A percentile compares a stretch with the other conserved stretches of the same genome.
Evolutionary conservation across 306 rosid genomes (phyloP).

Genomic region (Echinosophora koreensis): DNA sequence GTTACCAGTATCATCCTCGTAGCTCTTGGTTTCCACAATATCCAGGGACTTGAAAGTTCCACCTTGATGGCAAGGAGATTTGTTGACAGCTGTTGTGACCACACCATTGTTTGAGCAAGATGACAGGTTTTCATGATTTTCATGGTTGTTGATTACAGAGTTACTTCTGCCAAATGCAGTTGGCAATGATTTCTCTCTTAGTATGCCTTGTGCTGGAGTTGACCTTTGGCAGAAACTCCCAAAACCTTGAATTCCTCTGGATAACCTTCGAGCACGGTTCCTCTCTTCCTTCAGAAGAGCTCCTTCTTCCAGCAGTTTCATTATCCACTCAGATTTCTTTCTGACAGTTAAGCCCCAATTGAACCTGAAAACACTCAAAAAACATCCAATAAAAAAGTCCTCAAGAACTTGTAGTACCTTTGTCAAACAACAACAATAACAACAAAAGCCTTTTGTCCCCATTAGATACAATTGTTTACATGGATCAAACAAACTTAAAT

Average conservation of each 20-base stretch:
- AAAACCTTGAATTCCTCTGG: slow-evolving; percentile 92
- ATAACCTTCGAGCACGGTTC: slow-evolving; percentile 72
- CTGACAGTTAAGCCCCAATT: slow-evolving; percentile 92
- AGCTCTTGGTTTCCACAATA: slow-evolving; percentile 33
- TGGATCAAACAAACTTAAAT: too few relatives aligned
- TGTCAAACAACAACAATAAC: neutral
- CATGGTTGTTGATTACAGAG: slow-evolving; percentile 54
- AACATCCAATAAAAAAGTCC: neutral
- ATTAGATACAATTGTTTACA: neutral
- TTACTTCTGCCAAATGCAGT: slow-evolving; percentile 53
- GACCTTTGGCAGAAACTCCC: slow-evolving; percentile 77
- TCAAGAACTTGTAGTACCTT: neutral
- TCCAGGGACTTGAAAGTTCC: slow-evolving; percentile 7
- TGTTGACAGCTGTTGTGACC: slow-evolving; percentile 40
- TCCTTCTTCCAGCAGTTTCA: slow-evolving; percentile 70
- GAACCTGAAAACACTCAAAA: slow-evolving; percentile 62
- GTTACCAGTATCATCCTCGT: slow-evolving; percentile 36
- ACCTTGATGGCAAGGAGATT: slow-evolving; percentile 19
- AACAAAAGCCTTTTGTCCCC: neutral
- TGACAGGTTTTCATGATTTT: slow-evolving; percentile 54
- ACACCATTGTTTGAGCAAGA: slow-evolving; percentile 38
- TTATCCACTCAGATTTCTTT: slow-evolving; percentile 75
- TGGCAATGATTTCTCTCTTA: slow-evolving; percentile 60
- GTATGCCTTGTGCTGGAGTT: slow-evolving; percentile 55
- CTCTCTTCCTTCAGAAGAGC: slow-evolving; percentile 82